Evolutionary conservation across 768 basidiomycete species (phyloP).

Genomic region (Lentinula boryana): DNA sequence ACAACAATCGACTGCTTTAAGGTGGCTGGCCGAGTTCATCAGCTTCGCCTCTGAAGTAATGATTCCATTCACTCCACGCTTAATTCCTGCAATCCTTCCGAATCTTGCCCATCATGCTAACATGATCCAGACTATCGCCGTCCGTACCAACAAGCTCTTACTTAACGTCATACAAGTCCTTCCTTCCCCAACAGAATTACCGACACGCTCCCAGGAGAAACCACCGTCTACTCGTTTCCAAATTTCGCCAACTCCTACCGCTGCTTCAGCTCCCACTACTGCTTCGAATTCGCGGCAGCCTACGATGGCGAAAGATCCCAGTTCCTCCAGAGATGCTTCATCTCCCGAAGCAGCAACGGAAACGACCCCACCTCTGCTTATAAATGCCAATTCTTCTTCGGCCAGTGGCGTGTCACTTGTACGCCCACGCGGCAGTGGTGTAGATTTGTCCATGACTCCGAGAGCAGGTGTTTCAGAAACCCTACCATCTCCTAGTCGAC

Average conservation of each 20-base stretch:
- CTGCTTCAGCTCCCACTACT: slow-evolving; percentile 20
- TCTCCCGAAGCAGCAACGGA: slow-evolving; percentile 39
- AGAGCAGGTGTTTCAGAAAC: slow-evolving; percentile 22
- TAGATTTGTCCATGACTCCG: slow-evolving; percentile 34
- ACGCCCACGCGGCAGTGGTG: slow-evolving; percentile 20
- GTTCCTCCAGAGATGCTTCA: slow-evolving; percentile 35
- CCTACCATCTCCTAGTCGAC: slow-evolving; percentile 36
- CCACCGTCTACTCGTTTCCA: slow-evolving; percentile 29
- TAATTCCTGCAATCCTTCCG: slow-evolving; percentile 89
- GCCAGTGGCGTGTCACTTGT: neutral
- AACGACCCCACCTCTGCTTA: neutral
- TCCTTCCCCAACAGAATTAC: slow-evolving; percentile 50
- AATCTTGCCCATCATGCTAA: slow-evolving; percentile 89
- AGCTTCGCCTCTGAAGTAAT: slow-evolving; percentile 86
- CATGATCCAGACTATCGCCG: slow-evolving; percentile 84
- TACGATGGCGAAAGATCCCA: slow-evolving; percentile 27
- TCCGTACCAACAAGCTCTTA: slow-evolving; percentile 80
- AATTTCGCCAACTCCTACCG: slow-evolving; percentile 53
- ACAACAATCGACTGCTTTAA: slow-evolving; percentile 89
- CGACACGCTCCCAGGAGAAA: slow-evolving; percentile 23
- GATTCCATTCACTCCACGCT: slow-evolving; percentile 88
- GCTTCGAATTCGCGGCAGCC: slow-evolving; percentile 44
- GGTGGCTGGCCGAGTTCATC: slow-evolving; percentile 90
- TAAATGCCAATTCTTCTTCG: neutral
- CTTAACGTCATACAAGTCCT: slow-evolving; percentile 81